Base-by-base conservation (phyloP, 192 early-diverging fungal species). In the Rhizoclosmatium sp. region DNA sequence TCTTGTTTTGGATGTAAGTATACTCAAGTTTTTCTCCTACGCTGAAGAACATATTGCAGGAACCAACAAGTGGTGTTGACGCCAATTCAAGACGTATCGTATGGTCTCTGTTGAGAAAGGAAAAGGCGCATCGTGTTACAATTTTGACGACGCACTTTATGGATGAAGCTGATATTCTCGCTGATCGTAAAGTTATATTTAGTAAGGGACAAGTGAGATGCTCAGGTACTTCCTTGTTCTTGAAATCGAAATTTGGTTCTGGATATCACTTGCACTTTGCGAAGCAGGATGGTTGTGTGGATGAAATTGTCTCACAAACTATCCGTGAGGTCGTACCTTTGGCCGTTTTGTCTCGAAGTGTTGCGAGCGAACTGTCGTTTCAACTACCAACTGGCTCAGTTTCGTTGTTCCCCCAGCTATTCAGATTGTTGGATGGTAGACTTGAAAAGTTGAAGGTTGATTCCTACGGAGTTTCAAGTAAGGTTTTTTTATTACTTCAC, bases 61-160 rank as follows among this genome's bases (percentile, higher is more conserved):
- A 92, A 66, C 85, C 87, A 0, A 88, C 92, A 2, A 85, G 88
- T 0, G 91, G 91, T 2, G 82, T 93, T 80, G 92, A 93, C 77
- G 82, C 84, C 47, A 76, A 79, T 56, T 77, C 83, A 1, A 81
- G 86, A 4, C 82, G 84, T 59, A 71, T 78, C 7, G 73, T 90
- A 49, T 93, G 92, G 92, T 76, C 86, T 19, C 31, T 92, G 46
- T 84, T 93, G 69, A 61, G 82, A 23, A 68, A 83, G 10, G 75
- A 81, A 40, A 91, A 91, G 78, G 47, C 60, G 1, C 79, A 84
- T n/a, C 72, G 88, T 0, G 79, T 85, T 9, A 84, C 91, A 41
- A 65, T 93, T 9, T 61, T 93, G 62, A 92, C 92, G 0, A 92
- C 90, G 0, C 91, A 92, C 71, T 83, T 79, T 45, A 83, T 92